Evolutionary conservation across 495 filamentous ascomycete species (phyloP).

Genomic region (Physcia stellaris): DNA sequence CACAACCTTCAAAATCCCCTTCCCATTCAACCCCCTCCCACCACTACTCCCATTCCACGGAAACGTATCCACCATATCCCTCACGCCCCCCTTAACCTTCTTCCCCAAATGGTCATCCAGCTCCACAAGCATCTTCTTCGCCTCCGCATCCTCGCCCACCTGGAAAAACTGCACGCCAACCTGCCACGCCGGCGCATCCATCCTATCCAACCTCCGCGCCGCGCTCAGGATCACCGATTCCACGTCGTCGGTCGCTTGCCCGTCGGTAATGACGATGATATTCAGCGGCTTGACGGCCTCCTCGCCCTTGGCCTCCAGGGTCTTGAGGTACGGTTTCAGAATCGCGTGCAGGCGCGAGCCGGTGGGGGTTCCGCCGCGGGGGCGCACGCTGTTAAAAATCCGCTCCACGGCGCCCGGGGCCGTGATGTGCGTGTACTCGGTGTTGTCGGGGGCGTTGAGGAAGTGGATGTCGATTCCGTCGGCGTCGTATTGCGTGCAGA

Average conservation of each 20-base stretch:
- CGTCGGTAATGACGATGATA: constrained; percentile 89
- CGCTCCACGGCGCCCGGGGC: constrained; percentile 36
- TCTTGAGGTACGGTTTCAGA: constrained; percentile 52
- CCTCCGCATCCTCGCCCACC: constrained; percentile 61
- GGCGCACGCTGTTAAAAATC: constrained; percentile 54
- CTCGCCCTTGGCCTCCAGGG: constrained; percentile 25
- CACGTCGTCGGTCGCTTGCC: constrained; percentile 68
- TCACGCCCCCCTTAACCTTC: constrained; percentile 32
- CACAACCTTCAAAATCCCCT: constrained; percentile 68
- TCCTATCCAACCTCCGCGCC: constrained; percentile 56
- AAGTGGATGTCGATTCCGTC: constrained; percentile 96
- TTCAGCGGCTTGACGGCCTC: constrained; percentile 68
- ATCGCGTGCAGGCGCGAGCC: constrained; percentile 61
- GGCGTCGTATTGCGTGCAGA: constrained; percentile 68
- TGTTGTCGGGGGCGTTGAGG: constrained; percentile 45
- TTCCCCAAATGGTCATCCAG: constrained; percentile 65
- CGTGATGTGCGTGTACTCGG: constrained; percentile 44
- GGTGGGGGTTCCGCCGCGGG: constrained; percentile 58
- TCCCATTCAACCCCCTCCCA: constrained; percentile 34
- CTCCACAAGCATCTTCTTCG: constrained; percentile 48
- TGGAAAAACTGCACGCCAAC: constrained; percentile 96
- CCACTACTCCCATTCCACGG: constrained; percentile 44
- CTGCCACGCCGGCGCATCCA: constrained; percentile 69
- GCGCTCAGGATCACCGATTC: constrained; percentile 54
- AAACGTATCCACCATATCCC: constrained; percentile 93